phyloP scores from a whole-genome alignment of 2,329 filamentous ascomycete species.

The Fusarium protoensiforme region DNA sequence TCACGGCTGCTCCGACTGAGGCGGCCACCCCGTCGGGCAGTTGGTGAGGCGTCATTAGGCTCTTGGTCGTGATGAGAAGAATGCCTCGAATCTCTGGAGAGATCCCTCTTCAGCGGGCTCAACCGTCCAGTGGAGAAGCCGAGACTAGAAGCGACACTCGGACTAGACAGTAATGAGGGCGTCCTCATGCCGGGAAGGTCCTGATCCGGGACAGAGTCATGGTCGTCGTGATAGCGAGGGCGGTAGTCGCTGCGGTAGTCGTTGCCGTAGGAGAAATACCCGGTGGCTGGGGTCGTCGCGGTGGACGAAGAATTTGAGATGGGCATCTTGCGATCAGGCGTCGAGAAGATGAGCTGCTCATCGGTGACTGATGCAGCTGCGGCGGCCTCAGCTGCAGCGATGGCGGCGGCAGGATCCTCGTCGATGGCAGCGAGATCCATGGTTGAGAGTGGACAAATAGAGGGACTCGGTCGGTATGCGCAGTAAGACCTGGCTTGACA shows the following conservation, averaged over 20 bases:
- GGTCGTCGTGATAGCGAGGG: slow-evolving; percentile 40
- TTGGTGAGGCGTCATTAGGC: slow-evolving; percentile 40
- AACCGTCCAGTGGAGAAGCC: slow-evolving; percentile 45
- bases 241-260: slow-evolving; percentile 40
- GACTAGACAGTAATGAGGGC: slow-evolving; percentile 47
- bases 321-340: slow-evolving; percentile 40
- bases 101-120: slow-evolving; percentile 47
- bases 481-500: slow-evolving; percentile 21
- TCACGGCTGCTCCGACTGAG: slow-evolving; percentile 41
- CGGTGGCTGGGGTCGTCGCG: slow-evolving; percentile 37
- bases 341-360: slow-evolving; percentile 39
- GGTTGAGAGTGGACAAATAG: slow-evolving; percentile 17
- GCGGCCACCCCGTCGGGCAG: slow-evolving; percentile 27
- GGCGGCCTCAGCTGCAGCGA: slow-evolving; percentile 38
- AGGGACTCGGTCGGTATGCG: slow-evolving; percentile 15
- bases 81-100: slow-evolving; percentile 38
- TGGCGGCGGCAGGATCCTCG: slow-evolving; percentile 41
- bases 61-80: slow-evolving; percentile 34
- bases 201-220: slow-evolving; percentile 30
- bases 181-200: slow-evolving; percentile 39
- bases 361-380: slow-evolving; percentile 34
- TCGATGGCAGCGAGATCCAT: slow-evolving; percentile 43
- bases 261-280: slow-evolving; percentile 37
- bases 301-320: slow-evolving; percentile 27
- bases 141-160: slow-evolving; percentile 49